Evolutionary conservation across 495 filamentous ascomycete genomes (phyloP).

Genomic region (Aspergillus bertholletiae): DNA sequence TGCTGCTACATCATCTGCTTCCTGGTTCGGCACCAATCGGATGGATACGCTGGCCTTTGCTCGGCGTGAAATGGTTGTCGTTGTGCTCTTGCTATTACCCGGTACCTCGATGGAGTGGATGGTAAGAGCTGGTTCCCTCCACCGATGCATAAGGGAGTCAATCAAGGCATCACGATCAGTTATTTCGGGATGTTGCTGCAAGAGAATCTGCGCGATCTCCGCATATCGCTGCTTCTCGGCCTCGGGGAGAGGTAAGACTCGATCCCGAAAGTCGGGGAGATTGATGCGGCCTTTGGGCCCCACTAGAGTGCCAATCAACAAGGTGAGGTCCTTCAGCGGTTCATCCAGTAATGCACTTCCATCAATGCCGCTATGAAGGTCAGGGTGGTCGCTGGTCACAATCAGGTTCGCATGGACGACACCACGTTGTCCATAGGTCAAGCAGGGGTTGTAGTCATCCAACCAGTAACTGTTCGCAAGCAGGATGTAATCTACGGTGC

Average conservation of each 20-base stretch:
- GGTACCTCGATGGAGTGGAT: conserved; percentile 86
- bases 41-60: conserved; percentile 85
- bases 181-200: conserved; percentile 65
- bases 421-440: conserved; percentile 93
- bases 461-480: conserved; percentile 98
- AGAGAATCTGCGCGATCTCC: conserved; percentile 73
- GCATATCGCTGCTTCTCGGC: conserved; percentile 79
- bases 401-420: conserved; percentile 90
- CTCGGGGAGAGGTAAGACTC: conserved; percentile 68
- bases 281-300: conserved; percentile 55
- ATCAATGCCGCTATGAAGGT: conserved; percentile 94
- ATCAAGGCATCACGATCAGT: conserved; percentile 66
- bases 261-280: conserved; percentile 79
- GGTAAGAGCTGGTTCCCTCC: conserved; percentile 93
- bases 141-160: conserved; percentile 80
- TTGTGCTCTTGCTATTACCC: conserved; percentile 52
- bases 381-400: conserved; percentile 78
- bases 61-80: conserved; percentile 81
- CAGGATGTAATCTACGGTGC: conserved; percentile 87
- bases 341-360: conserved; percentile 86
- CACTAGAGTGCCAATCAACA: conserved; percentile 74
- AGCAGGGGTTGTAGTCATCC: conserved; percentile 88
- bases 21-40: conserved; percentile 89
- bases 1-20: conserved; percentile 67
- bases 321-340: conserved; percentile 82